Base-by-base conservation (phyloP, 148 eudicot species). In the Fagopyrum tataricum region DNA sequence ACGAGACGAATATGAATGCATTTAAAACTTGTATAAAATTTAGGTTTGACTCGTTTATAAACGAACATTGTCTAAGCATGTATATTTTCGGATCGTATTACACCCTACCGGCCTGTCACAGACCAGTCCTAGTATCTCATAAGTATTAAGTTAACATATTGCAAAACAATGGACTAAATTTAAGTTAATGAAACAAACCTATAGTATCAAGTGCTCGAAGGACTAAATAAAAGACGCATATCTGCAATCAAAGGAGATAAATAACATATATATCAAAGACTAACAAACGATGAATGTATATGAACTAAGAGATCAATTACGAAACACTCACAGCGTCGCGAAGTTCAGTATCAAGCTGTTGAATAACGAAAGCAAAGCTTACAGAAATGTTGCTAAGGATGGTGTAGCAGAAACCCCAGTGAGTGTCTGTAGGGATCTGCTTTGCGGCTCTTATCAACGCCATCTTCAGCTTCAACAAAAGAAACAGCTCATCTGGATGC, bases 151-250 rank as follows among this genome's bases (percentile, higher is more conserved):
- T n/a, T n/a, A n/a, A n/a, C n/a, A n/a, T n/a, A n/a, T n/a, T n/a
- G n/a, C n/a, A n/a, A n/a, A n/a, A n/a, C 8, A 3, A 53, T 20
- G 20, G n/a, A 6, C 3, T 53, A 9, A 53, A 5, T 9, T 53
- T 13, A 20, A 70, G 71, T 26, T 72, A 47, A 26, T 41, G 78
- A 67, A 76, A 73, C 91, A 72, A 81, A 95, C 99, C 99, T 77
- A 95, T 92, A 73, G 99, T 95, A 85, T 95, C 99, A 39, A 95
- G 94, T 76, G 97, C 99, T 77, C 99, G 89, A 66, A 95, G 94
- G 73, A 95, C 94, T 88, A 95, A 77, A 79, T 95, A 95, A 78
- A 91, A 95, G 76, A 95, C 83, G 85, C 99, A 95, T 20, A 95
- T 85, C 99, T 95, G 93, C 74, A 79, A 75, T 51, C n/a, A 44